Percentiles rank a stretch among this genome's conserved stretches.
phyloP scores from a whole-genome alignment of 2,329 filamentous ascomycete species.

The Aspergillus unguis region DNA sequence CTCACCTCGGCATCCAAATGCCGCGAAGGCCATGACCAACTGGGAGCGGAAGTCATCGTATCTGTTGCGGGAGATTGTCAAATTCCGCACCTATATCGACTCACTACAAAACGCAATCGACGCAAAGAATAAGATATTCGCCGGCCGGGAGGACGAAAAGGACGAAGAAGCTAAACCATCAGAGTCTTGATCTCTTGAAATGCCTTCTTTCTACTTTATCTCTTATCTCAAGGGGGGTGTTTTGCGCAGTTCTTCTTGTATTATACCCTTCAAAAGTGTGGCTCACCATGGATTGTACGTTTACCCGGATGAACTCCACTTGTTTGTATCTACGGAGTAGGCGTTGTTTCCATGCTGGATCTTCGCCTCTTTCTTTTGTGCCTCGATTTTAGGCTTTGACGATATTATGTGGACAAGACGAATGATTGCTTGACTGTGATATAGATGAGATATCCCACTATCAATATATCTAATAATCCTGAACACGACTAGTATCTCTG shows the following conservation, averaged over 20 bases:
- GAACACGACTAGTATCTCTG: background rate
- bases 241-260: conserved; percentile 5
- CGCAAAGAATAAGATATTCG: conserved; percentile 68
- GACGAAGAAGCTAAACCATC: conserved; percentile 4
- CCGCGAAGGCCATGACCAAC: conserved; percentile 82
- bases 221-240: background rate
- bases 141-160: conserved; percentile 19
- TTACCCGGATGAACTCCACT: background rate
- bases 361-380: conserved; percentile 3
- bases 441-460: background rate
- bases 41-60: conserved; percentile 97
- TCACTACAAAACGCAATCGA: conserved; percentile 68
- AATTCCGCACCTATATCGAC: conserved; percentile 94
- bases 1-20: conserved; percentile 77
- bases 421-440: conserved; percentile 18
- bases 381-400: conserved; percentile 14
- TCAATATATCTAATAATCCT: background rate
- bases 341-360: conserved; percentile 3
- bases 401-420: conserved; percentile 28
- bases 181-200: conserved; percentile 5
- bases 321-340: background rate
- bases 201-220: background rate
- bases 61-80: conserved; percentile 87
- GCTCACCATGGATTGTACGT: background rate
- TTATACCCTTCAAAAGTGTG: conserved; percentile 3